Conservation (phyloP, 2,329 filamentous ascomycete species). For the Sporothrix inflata region DNA sequence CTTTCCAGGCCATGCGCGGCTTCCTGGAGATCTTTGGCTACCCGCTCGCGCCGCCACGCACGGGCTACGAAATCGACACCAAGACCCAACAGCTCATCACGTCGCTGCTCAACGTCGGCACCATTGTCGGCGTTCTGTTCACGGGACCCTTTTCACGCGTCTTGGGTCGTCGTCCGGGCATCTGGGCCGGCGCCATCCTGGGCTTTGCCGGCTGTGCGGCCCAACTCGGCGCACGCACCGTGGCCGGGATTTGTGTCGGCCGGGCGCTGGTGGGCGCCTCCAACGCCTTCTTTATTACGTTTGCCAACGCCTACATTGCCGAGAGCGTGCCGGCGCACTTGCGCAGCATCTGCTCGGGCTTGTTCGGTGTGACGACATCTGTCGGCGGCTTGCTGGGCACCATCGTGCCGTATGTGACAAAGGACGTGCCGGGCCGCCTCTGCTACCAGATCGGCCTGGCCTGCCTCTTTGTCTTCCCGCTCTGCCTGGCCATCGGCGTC, state of each 20-base stretch:
- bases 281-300: constrained; percentile 39
- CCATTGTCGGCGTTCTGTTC: constrained; percentile 36
- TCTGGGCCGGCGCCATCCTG: constrained; percentile 36
- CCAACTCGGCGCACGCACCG: constrained; percentile 34
- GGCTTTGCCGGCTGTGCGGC: constrained; percentile 35
- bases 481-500: constrained; percentile 44
- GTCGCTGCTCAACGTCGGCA: constrained; percentile 38
- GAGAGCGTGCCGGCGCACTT: constrained; percentile 39
- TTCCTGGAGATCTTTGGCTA: constrained; percentile 17
- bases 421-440: constrained; percentile 43
- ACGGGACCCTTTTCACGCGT: constrained; percentile 34
- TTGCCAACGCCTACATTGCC: constrained; percentile 38
- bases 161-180: constrained; percentile 36
- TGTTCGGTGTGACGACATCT: constrained; percentile 55
- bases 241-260: constrained; percentile 36
- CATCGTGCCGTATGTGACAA: constrained; percentile 48
- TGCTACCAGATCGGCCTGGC: constrained; percentile 54
- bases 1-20: constrained; percentile 4
- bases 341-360: constrained; percentile 50
- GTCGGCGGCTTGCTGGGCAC: constrained; percentile 53
- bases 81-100: constrained; percentile 37
- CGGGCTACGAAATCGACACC: constrained; percentile 36
- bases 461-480: constrained; percentile 47
- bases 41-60: not conserved
- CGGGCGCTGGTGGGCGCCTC: constrained; percentile 36